Evolutionary conservation across 306 rosid genomes (phyloP).

Genomic region (Cercis canadensis): DNA sequence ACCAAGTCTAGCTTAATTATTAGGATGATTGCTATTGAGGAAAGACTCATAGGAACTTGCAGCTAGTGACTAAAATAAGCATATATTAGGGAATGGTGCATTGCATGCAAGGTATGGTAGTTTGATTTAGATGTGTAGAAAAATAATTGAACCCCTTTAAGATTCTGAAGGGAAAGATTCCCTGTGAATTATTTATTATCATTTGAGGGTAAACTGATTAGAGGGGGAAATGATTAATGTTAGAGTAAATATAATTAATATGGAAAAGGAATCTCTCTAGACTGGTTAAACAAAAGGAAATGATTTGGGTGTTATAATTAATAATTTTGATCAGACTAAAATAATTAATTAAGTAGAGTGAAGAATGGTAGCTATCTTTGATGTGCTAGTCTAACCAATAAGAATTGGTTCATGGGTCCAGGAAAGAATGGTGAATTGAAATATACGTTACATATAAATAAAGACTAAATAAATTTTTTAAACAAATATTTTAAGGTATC

Average conservation of each 20-base stretch:
- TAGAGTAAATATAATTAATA: constrained; percentile 27
- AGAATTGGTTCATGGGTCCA: constrained; percentile 39
- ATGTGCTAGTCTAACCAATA: constrained; percentile 37
- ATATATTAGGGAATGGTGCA: not conserved
- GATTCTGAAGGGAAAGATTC: constrained; percentile 37
- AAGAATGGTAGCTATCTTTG: constrained; percentile 24
- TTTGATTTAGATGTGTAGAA: constrained; percentile 21
- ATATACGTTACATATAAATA: constrained; percentile 17
- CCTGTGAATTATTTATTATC: constrained; percentile 22
- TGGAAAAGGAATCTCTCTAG: constrained; percentile 34
- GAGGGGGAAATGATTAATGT: constrained; percentile 20
- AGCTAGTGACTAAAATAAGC: not conserved
- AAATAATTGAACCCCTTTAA: constrained; percentile 3
- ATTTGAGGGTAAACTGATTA: not conserved
- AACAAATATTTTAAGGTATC: constrained; percentile 7
- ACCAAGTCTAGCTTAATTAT: constrained; percentile 7
- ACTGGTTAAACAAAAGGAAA: constrained; percentile 34
- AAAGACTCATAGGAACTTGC: constrained; percentile 19
- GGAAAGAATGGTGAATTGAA: constrained; percentile 5
- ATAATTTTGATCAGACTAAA: constrained; percentile 20
- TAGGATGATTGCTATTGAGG: constrained; percentile 35
- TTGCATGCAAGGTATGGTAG: not conserved
- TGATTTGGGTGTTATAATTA: constrained; percentile 33
- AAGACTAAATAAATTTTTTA: constrained; percentile 28
- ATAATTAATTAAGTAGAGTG: constrained; percentile 10